phyloP scores from a whole-genome alignment of 176 grass and related monocot species.

The Tillandsia fasciculata region DNA sequence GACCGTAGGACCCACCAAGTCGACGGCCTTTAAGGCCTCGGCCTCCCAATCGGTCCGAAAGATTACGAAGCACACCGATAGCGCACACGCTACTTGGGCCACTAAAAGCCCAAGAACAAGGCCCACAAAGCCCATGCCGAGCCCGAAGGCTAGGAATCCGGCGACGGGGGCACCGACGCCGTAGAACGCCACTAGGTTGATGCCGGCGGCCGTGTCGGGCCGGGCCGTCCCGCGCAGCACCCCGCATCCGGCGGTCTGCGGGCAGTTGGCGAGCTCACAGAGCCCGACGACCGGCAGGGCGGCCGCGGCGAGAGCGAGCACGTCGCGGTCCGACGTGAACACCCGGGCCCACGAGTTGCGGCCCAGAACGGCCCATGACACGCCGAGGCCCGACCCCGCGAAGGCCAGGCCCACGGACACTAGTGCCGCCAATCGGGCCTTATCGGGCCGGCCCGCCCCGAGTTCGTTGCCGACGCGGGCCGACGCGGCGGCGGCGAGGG shows the following conservation, averaged over 20 bases:
- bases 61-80: background rate
- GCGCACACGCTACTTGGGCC: slow-evolving; percentile 12
- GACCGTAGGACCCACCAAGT: background rate
- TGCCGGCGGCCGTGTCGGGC: slow-evolving; percentile 3
- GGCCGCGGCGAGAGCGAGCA: slow-evolving; percentile 6
- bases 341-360: background rate
- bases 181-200: slow-evolving; percentile 20
- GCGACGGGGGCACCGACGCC: slow-evolving; percentile 18
- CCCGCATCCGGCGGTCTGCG: slow-evolving; percentile 22
- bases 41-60: slow-evolving; percentile 11
- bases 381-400: background rate
- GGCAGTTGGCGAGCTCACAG: slow-evolving; percentile 13
- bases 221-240: slow-evolving; percentile 16
- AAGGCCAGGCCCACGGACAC: background rate
- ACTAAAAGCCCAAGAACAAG: slow-evolving; percentile 8
- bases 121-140: slow-evolving; percentile 8
- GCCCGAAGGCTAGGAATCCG: slow-evolving; percentile 5
- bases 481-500: slow-evolving; percentile 8
- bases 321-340: slow-evolving; percentile 15
- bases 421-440: background rate
- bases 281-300: slow-evolving; percentile 2
- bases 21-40: slow-evolving; percentile 10
- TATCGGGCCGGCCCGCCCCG: background rate
- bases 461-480: background rate
- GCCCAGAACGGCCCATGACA: background rate